Percentiles rank a stretch among this genome's conserved stretches.
Conservation (phyloP, 2,329 filamentous ascomycete genomes). For the Aspergillus fischeri region DNA sequence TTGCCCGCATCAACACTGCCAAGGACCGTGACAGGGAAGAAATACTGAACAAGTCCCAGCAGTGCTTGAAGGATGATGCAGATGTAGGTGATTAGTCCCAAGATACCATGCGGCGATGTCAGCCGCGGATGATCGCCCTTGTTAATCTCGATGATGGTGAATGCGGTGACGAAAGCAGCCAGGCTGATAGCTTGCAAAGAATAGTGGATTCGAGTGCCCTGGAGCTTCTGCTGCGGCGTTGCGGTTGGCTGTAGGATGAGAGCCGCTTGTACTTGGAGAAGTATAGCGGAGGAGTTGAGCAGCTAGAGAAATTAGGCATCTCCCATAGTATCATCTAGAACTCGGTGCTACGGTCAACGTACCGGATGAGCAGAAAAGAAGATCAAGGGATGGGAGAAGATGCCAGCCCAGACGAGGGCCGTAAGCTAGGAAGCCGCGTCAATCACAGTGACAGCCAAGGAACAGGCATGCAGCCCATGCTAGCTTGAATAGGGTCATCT, state of each 20-base stretch:
- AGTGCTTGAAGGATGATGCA: slow-evolving; percentile 68
- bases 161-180: slow-evolving; percentile 36
- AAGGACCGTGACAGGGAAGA: slow-evolving; percentile 62
- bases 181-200: slow-evolving; percentile 58
- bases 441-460: neutral
- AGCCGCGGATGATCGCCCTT: slow-evolving; percentile 69
- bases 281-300: slow-evolving; percentile 61
- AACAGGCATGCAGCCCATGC: neutral
- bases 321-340: neutral
- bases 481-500: slow-evolving; percentile 16
- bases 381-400: slow-evolving; percentile 67
- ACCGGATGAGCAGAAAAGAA: slow-evolving; percentile 89
- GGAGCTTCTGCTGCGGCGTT: slow-evolving; percentile 67
- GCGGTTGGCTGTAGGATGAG: slow-evolving; percentile 85
- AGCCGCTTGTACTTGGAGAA: slow-evolving; percentile 73
- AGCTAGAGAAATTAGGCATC: slow-evolving; percentile 31
- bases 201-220: slow-evolving; percentile 63
- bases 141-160: slow-evolving; percentile 60
- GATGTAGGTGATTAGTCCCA: slow-evolving; percentile 73
- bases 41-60: slow-evolving; percentile 81
- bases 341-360: slow-evolving; percentile 43
- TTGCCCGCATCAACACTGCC: slow-evolving; percentile 77
- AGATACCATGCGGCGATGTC: slow-evolving; percentile 72
- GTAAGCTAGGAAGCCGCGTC: slow-evolving; percentile 49
- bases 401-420: slow-evolving; percentile 70